Evolutionary conservation across 441 rosid species (phyloP).

Genomic region (Erysimum pusillum): DNA sequence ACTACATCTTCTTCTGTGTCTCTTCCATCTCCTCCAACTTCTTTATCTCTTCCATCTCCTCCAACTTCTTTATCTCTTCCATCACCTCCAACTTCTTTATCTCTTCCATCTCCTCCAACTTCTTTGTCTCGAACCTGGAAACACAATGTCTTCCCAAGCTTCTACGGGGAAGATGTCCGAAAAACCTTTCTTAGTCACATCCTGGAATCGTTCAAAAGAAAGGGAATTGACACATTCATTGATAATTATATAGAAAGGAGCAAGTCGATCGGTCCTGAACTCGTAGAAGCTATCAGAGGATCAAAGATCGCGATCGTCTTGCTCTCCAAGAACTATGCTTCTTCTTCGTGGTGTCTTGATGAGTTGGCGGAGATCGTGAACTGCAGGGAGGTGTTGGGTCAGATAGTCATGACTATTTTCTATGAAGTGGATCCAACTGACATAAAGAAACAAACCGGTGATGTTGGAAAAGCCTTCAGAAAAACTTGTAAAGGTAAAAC

Average conservation of each 20-base stretch:
- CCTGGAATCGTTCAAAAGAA: not conserved
- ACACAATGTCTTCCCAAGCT: not conserved
- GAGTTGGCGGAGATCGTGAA: not conserved
- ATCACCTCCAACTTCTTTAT: too few relatives aligned
- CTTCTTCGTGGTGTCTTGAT: constrained; percentile 2
- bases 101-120: not conserved
- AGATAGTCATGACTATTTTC: not conserved
- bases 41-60: not conserved
- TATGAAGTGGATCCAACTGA: not conserved
- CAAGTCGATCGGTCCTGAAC: not conserved
- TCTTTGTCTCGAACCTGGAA: not conserved
- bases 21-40: not conserved
- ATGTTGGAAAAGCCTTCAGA: not conserved
- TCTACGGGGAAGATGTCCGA: not conserved
- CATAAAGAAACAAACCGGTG: not conserved
- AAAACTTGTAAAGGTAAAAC: not conserved
- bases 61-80: not conserved
- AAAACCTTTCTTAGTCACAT: not conserved
- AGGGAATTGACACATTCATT: not conserved
- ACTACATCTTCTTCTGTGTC: too few relatives aligned
- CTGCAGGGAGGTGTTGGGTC: not conserved
- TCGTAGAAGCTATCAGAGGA: not conserved
- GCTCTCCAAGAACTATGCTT: not conserved
- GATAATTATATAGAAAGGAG: not conserved
- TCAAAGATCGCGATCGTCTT: not conserved